Evolutionary conservation across 192 early-diverging fungal species (phyloP).

Genomic region (Rhizoclosmatium sp.): DNA sequence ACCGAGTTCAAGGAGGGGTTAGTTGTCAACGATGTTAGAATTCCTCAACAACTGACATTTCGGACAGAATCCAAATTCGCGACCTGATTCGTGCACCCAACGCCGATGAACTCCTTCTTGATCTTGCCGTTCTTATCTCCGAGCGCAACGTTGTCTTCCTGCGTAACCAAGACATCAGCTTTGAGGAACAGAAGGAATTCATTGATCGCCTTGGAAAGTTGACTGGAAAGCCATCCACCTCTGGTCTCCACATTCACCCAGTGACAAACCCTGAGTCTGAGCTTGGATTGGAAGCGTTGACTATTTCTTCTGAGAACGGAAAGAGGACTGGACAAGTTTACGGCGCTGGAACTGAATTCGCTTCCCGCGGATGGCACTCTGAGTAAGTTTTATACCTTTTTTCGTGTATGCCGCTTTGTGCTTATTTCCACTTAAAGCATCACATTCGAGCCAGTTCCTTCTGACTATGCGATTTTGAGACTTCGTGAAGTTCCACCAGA

Average conservation of each 20-base stretch:
- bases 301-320: constrained; percentile 5
- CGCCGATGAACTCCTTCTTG: constrained; percentile 66
- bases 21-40: too few relatives aligned
- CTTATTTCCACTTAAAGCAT: constrained; percentile 30
- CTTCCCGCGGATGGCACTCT: constrained; percentile 5
- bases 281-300: neutral
- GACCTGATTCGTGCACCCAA: constrained; percentile 48
- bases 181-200: constrained; percentile 63
- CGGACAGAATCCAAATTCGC: constrained; percentile 21
- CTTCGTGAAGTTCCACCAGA: constrained; percentile 45
- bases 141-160: constrained; percentile 72
- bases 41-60: too few relatives aligned
- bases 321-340: neutral
- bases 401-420: neutral
- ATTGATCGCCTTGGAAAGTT: constrained; percentile 10
- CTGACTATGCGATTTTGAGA: constrained; percentile 59
- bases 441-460: constrained; percentile 62
- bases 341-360: constrained; percentile 1
- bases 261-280: constrained; percentile 5
- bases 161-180: constrained; percentile 68
- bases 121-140: constrained; percentile 45
- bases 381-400: constrained; percentile 10
- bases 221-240: constrained; percentile 17
- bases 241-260: constrained; percentile 25
- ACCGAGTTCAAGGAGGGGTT: too few relatives aligned